Conservation (phyloP, 805 yeast genomes). For the Saitoella complicata region DNA sequence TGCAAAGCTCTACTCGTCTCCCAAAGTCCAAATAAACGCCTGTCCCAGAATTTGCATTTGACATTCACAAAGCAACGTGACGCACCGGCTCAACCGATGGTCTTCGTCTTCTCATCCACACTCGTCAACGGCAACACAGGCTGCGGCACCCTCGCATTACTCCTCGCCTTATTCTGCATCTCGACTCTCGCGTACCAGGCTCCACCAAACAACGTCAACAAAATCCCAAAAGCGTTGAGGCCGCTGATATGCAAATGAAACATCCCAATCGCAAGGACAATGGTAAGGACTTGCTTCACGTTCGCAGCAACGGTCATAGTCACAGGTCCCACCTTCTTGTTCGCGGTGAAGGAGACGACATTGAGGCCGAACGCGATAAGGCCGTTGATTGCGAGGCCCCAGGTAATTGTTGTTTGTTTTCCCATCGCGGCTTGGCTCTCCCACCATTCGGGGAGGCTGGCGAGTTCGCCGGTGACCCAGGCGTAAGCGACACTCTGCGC, state of each 20-base stretch:
- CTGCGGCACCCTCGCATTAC: too few relatives aligned
- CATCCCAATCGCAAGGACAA: constrained; percentile 16
- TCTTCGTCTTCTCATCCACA: too few relatives aligned
- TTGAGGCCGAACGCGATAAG: constrained; percentile 17
- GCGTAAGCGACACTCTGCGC: constrained; percentile 16
- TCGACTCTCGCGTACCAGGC: constrained; percentile 16
- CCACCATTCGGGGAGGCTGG: constrained; percentile 9
- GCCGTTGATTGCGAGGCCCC: constrained; percentile 13
- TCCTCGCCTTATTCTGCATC: too few relatives aligned
- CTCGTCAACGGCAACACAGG: too few relatives aligned
- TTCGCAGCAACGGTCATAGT: constrained; percentile 19
- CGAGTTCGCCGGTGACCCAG: constrained; percentile 16
- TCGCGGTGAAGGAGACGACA: constrained; percentile 18
- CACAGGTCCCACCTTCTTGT: constrained; percentile 18
- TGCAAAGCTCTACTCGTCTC: too few relatives aligned
- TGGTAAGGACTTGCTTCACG: constrained; percentile 18
- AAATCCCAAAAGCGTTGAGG: constrained; percentile 16
- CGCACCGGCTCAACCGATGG: too few relatives aligned
- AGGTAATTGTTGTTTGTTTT: constrained; percentile 2
- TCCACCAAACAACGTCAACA: constrained; percentile 16
- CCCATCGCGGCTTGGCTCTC: constrained; percentile 9
- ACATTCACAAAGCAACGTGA: background rate
- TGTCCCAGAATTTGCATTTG: too few relatives aligned
- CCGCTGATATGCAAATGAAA: constrained; percentile 17
- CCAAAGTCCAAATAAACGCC: too few relatives aligned